phyloP scores from a whole-genome alignment of 208 protist species.

The Naegleria gruberi region DNA sequence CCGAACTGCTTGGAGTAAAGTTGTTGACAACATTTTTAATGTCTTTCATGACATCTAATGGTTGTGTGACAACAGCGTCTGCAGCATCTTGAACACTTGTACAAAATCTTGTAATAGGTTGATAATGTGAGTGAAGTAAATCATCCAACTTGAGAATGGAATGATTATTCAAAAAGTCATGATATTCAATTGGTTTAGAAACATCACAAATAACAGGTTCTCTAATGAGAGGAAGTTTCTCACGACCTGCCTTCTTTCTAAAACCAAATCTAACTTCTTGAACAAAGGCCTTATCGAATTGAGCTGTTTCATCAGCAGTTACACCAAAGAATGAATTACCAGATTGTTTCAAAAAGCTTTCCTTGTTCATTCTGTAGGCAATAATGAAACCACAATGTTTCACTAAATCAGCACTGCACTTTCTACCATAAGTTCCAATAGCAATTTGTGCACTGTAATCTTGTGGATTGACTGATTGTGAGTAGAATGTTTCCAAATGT shows the following conservation, averaged over 20 bases:
- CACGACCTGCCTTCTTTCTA: not conserved
- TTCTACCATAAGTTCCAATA: not conserved
- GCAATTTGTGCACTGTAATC: not conserved
- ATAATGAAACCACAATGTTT: not conserved
- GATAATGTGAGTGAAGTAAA: not conserved
- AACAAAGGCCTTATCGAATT: not conserved
- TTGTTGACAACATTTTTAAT: not conserved
- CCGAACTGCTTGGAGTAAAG: not conserved
- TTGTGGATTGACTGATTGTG: not conserved
- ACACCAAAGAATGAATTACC: not conserved
- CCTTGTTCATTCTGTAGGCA: not conserved
- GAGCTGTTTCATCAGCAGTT: not conserved
- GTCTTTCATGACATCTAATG: not conserved
- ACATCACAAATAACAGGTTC: not conserved
- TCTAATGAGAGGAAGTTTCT: not conserved
- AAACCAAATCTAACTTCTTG: not conserved
- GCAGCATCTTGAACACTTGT: not conserved
- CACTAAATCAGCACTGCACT: not conserved
- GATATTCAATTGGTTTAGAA: not conserved
- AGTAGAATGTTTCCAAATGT: not conserved
- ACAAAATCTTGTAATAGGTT: not conserved
- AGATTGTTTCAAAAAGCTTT: not conserved
- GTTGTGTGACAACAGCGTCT: not conserved
- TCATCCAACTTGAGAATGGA: not conserved
- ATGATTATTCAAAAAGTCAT: not conserved